Percentiles rank a stretch among this genome's conserved stretches.
Conservation (phyloP, 305 asterid genomes). For the Coffea humblotiana region DNA sequence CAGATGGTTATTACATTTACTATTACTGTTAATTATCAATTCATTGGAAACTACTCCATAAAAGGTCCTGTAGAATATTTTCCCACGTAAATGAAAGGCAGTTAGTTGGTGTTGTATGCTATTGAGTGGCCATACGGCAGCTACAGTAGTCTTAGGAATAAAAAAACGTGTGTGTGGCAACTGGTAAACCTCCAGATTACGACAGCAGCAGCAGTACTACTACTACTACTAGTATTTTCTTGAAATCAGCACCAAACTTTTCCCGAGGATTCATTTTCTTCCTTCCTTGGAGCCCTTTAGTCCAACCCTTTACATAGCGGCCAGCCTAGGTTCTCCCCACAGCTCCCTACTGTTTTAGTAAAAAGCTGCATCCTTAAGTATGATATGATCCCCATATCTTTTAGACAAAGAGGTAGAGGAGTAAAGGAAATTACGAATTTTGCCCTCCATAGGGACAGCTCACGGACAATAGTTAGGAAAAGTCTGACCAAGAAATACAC, state of each 20-base stretch:
- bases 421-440: neutral
- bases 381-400: neutral
- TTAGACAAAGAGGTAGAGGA: neutral
- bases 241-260: slow-evolving; percentile 12
- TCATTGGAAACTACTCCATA: neutral
- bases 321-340: neutral
- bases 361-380: slow-evolving; percentile 1
- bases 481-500: slow-evolving; percentile 14
- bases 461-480: slow-evolving; percentile 6
- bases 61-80: neutral
- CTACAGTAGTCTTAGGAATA: neutral
- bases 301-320: slow-evolving; percentile 2
- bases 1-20: neutral
- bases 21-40: neutral
- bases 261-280: neutral
- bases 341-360: too few species aligned
- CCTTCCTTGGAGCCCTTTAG: neutral
- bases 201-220: neutral
- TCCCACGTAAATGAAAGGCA: neutral
- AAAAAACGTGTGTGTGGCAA: neutral
- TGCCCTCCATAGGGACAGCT: slow-evolving; percentile 5
- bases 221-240: neutral
- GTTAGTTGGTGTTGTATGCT: neutral
- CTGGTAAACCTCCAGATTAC: neutral
- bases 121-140: neutral